Conservation (phyloP, 2,329 filamentous ascomycete species). For the Phaeosphaeria sp. region DNA sequence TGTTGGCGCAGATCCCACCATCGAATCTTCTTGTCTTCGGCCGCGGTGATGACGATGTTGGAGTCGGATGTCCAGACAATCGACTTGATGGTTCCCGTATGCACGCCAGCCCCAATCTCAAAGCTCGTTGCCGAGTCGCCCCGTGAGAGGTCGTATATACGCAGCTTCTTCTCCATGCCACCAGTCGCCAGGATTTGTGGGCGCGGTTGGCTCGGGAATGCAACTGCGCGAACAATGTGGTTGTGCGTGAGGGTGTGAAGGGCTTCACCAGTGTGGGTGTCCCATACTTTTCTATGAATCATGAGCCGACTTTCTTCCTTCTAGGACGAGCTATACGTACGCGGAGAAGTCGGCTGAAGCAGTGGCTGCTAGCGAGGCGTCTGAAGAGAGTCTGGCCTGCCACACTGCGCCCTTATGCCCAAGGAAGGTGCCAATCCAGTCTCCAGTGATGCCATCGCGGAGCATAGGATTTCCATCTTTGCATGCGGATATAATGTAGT, state of each 20-base stretch:
- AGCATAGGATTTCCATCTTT: constrained; percentile 99
- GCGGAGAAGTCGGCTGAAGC: constrained; percentile 96
- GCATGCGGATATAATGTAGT: constrained; percentile 92
- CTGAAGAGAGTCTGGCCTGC: constrained; percentile 89
- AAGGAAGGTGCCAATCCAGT: constrained; percentile 87
- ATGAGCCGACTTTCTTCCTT: constrained; percentile 33
- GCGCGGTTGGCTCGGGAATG: constrained; percentile 76
- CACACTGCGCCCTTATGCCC: constrained; percentile 98
- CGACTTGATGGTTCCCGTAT: constrained; percentile 90
- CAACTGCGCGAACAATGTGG: constrained; percentile 93
- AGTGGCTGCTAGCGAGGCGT: constrained; percentile 87
- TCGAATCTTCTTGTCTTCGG: constrained; percentile 86
- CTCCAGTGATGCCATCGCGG: constrained; percentile 88
- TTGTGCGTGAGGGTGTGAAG: constrained; percentile 87
- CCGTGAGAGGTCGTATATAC: constrained; percentile 85
- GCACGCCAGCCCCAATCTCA: constrained; percentile 85
- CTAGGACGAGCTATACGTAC: constrained; percentile 57
- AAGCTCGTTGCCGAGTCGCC: constrained; percentile 65
- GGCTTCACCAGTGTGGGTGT: constrained; percentile 91
- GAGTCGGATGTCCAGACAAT: constrained; percentile 93
- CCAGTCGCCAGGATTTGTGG: constrained; percentile 88
- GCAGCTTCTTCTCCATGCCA: constrained; percentile 94
- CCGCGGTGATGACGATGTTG: constrained; percentile 87
- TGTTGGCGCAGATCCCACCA: constrained; percentile 91
- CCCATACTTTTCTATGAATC: constrained; percentile 82